Percentiles rank a stretch among this genome's conserved stretches.
phyloP scores from a whole-genome alignment of 2,329 filamentous ascomycete genomes.

The Atkinsonella texensis region DNA sequence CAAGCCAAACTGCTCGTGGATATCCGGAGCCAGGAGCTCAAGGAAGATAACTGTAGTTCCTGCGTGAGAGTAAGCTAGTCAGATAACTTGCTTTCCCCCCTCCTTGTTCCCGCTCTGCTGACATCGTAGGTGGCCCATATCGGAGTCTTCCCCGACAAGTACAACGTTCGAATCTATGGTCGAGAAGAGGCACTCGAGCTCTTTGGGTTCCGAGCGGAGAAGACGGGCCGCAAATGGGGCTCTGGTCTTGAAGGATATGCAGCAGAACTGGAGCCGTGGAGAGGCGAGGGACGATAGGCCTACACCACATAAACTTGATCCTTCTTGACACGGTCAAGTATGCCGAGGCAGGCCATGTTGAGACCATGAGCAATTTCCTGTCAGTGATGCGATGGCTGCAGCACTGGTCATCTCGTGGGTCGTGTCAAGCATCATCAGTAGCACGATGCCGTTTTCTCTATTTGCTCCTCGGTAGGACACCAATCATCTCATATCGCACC shows the following conservation, averaged over 20 bases:
- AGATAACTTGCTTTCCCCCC: background rate
- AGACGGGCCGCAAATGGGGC: conserved; percentile 14
- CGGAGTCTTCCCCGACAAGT: conserved; percentile 16
- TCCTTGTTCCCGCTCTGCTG: background rate
- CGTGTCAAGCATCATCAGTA: no score
- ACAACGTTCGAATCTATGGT: conserved; percentile 16
- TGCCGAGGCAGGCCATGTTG: no score
- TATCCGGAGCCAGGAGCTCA: conserved; percentile 28
- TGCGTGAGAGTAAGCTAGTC: conserved; percentile 16
- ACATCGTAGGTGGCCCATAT: conserved; percentile 15
- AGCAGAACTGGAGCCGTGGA: background rate
- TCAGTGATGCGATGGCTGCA: no score
- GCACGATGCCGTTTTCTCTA: no score
- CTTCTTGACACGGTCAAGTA: no score
- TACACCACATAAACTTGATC: no score
- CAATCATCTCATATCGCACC: no score
- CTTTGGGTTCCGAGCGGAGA: conserved; percentile 7
- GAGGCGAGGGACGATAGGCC: background rate
- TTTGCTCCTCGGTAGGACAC: no score
- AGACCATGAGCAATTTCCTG: no score
- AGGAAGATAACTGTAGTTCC: conserved; percentile 26
- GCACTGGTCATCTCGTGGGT: no score
- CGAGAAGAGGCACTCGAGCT: conserved; percentile 10
- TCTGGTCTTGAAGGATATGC: conserved; percentile 13
- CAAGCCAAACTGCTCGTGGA: conserved; percentile 9